These are phyloP conservation scores for Lipomyces mesembrius DNA, from an alignment of 805 yeast genomes.

Conservation along the genomic window DNA sequence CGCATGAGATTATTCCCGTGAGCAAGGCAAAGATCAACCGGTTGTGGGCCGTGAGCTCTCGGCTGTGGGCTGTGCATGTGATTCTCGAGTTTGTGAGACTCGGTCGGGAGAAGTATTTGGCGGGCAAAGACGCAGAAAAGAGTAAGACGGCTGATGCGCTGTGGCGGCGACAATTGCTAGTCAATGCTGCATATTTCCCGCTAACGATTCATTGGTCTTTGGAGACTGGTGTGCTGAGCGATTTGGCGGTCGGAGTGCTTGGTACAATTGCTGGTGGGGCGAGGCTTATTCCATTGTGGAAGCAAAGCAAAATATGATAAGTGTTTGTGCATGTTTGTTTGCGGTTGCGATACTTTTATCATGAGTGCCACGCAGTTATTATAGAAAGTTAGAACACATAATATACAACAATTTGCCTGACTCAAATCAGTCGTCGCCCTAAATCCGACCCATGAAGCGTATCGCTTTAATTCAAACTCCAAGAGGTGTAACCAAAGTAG, in stretches of 20 bases:
- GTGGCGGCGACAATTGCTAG: slow-evolving; percentile 41
- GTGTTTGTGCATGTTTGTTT: background rate
- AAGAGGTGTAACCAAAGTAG: background rate
- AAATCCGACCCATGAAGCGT: too few relatives aligned
- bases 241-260: slow-evolving; percentile 47
- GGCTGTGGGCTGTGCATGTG: slow-evolving; percentile 50
- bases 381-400: background rate
- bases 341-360: too few relatives aligned
- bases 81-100: slow-evolving; percentile 44
- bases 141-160: slow-evolving; percentile 2
- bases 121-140: slow-evolving; percentile 2
- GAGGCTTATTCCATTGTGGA: slow-evolving; percentile 38
- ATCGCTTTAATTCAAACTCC: background rate
- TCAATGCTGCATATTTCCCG: slow-evolving; percentile 50
- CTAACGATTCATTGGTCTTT: slow-evolving; percentile 52
- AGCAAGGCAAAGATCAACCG: slow-evolving; percentile 40
- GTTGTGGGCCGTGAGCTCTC: slow-evolving; percentile 47
- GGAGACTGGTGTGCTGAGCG: slow-evolving; percentile 44
- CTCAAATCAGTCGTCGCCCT: too few relatives aligned
- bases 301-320: background rate
- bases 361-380: background rate
- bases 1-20: slow-evolving; percentile 46
- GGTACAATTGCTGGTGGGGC: slow-evolving; percentile 47
- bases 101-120: slow-evolving; percentile 24
- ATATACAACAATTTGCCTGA: background rate